Conservation (phyloP, 169 alveolate genomes). For the Plasmodium gonderi region DNA sequence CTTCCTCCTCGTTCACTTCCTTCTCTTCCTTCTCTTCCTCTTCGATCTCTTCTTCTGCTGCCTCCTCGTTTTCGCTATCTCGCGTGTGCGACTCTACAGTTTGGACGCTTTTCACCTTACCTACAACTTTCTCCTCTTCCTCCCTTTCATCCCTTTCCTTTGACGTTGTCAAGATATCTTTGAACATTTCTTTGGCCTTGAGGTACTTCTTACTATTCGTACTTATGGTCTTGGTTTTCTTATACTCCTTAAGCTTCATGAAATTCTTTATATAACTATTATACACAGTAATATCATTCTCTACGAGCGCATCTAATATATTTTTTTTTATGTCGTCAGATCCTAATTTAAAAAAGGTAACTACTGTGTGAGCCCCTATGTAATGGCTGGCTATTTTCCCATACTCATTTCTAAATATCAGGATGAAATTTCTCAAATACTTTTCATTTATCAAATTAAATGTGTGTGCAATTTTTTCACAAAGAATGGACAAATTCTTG, state of each 20-base stretch:
- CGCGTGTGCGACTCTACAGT: background rate
- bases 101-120: background rate
- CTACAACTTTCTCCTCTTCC: background rate
- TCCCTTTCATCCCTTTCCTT: background rate
- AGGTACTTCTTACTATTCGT: conserved; percentile 38
- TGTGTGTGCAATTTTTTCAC: conserved; percentile 65
- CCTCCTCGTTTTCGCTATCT: background rate
- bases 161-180: conserved; percentile 10
- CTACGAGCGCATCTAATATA: conserved; percentile 35
- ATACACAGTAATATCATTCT: conserved; percentile 33
- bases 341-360: conserved; percentile 63
- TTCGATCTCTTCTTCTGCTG: background rate
- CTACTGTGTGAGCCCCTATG: conserved; percentile 43
- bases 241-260: conserved; percentile 67
- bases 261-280: conserved; percentile 34
- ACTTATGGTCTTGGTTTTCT: conserved; percentile 34
- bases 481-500: conserved; percentile 41
- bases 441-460: conserved; percentile 67
- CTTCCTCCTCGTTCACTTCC: background rate
- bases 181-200: conserved; percentile 69
- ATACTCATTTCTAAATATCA: conserved; percentile 51
- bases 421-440: conserved; percentile 21
- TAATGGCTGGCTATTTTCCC: conserved; percentile 38
- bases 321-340: conserved; percentile 31
- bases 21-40: background rate